A percentile compares a stretch with the other conserved stretches of the same genome.
Evolutionary conservation across 2,329 filamentous ascomycete species (phyloP).

Genomic region (Trichoderma sp.): DNA sequence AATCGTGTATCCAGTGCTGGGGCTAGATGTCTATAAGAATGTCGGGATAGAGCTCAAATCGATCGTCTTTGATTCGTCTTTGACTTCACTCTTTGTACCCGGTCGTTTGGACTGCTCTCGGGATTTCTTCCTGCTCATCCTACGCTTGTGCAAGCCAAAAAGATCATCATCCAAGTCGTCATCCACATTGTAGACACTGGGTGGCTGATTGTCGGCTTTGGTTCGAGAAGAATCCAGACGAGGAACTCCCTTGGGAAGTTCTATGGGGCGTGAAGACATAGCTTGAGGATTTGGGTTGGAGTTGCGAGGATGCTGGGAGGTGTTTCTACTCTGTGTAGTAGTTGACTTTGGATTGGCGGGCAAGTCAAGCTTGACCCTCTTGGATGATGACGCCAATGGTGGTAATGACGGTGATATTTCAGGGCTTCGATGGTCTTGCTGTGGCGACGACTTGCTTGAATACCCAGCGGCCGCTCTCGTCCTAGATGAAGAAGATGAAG

Average conservation of each 20-base stretch:
- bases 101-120: conserved; percentile 29
- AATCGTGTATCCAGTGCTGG: conserved; percentile 27
- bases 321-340: background rate
- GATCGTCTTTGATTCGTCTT: conserved; percentile 21
- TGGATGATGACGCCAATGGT: background rate
- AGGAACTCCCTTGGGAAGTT: background rate
- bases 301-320: background rate
- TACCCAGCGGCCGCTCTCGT: conserved; percentile 32
- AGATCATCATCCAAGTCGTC: conserved; percentile 33
- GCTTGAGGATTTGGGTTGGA: background rate
- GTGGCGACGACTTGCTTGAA: conserved; percentile 20
- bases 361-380: background rate
- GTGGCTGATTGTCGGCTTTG: background rate
- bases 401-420: background rate
- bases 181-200: background rate
- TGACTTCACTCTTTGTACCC: background rate
- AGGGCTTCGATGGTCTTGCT: background rate
- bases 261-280: background rate
- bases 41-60: conserved; percentile 37
- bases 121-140: conserved; percentile 32
- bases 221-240: background rate
- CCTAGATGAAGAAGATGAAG: conserved; percentile 22
- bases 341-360: background rate
- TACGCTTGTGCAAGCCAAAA: conserved; percentile 35
- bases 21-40: conserved; percentile 29